Conservation (phyloP, 805 yeast species). For the Ogataea haglerorum region DNA sequence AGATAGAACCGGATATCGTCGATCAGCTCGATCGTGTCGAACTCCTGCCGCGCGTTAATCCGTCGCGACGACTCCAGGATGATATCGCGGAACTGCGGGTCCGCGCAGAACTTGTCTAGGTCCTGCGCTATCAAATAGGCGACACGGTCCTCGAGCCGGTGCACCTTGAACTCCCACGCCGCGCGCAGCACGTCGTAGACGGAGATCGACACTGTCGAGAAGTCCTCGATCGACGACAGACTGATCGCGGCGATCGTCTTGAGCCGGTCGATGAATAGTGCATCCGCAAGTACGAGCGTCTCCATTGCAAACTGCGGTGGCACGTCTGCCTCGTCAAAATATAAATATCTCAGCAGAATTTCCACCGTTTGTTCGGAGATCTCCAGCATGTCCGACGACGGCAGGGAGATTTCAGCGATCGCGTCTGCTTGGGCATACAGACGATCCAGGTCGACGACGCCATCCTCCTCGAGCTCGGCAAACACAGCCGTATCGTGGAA, state of each 20-base stretch:
- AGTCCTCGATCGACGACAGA: slow-evolving; percentile 32
- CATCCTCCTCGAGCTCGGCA: slow-evolving; percentile 14
- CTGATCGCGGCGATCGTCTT: slow-evolving; percentile 60
- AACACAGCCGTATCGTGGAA: slow-evolving; percentile 30
- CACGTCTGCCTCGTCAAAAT: slow-evolving; percentile 56
- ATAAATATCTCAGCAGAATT: slow-evolving; percentile 50
- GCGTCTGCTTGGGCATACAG: slow-evolving; percentile 11
- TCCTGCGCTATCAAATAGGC: slow-evolving; percentile 57
- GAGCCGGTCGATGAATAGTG: slow-evolving; percentile 55
- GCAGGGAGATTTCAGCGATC: slow-evolving; percentile 23
- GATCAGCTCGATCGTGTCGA: slow-evolving; percentile 74
- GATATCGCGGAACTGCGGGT: slow-evolving; percentile 37
- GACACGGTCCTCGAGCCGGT: slow-evolving; percentile 59
- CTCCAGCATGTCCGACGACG: slow-evolving; percentile 13
- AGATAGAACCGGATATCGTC: slow-evolving; percentile 74
- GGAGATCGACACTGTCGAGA: slow-evolving; percentile 29
- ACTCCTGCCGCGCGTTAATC: slow-evolving; percentile 60
- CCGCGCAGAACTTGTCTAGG: slow-evolving; percentile 36
- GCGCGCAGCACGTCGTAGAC: slow-evolving; percentile 57
- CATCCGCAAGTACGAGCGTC: slow-evolving; percentile 56
- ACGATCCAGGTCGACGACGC: slow-evolving; percentile 21
- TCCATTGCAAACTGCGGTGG: slow-evolving; percentile 52
- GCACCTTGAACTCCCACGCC: slow-evolving; percentile 66
- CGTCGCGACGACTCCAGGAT: slow-evolving; percentile 41
- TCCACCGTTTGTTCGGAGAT: slow-evolving; percentile 30